Evolutionary conservation across 495 filamentous ascomycete genomes (phyloP), one percentile per base, ranked within the genome.

Genomic region (Xylaria scruposa): DNA sequence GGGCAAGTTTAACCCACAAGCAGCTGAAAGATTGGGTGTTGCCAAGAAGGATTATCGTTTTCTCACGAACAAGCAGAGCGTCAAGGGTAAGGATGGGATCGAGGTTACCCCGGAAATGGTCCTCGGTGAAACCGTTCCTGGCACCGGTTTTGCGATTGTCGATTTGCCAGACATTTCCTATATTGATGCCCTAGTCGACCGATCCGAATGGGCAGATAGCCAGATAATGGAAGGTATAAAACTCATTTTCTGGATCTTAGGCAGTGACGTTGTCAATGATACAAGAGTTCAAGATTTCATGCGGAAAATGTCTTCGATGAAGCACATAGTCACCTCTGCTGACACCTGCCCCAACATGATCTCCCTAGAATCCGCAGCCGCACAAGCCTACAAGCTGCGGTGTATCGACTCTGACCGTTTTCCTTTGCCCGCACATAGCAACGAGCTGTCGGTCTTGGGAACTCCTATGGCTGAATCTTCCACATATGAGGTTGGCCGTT

Each of bases 191-290:
- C 78, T 98, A 54, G 74, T 98, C 24, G 78, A 80, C 21, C 89
- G 93, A 21, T 79, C 87, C 15, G 96, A 99, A 78, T 97, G 93
- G 92, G 83, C 84, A 24, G 87, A 89, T 24, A 76, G 85, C 33
- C 80, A 86, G 17, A 84, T 97, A 19, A 93, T 92, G 80, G 78
- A 81, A 19, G 89, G 90, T 59, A 75, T 99, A 56, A 81, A 85
- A 33, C 89, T 85, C 36, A 89, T 97, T 36, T 85, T 94, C 68
- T 99, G 95, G 95, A 92, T 93, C 64, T 84, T 97, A 8, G 92
- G 92, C 3, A 83, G 84, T 17, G 90, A 88, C 0, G 85, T 97
- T n/a, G 81, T 83, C 13, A 79, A 86, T 2, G 86, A 96, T 75
- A 77, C 85, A 9, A 84, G 83, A 54, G 75, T 98, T 17, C 84